Conservation (phyloP, 305 asterid genomes). For the Rubia balearica region DNA sequence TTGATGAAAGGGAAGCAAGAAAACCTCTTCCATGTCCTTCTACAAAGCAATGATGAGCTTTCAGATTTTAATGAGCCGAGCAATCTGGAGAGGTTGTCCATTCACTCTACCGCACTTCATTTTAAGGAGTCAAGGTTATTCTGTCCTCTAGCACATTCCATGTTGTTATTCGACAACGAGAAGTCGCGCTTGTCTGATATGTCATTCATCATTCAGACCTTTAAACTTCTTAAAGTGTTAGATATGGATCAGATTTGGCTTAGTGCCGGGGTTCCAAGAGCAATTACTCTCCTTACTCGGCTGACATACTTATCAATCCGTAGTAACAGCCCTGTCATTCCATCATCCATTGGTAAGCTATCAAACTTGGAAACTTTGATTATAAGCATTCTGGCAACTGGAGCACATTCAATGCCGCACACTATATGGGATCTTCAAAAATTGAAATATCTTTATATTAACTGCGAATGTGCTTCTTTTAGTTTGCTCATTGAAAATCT, state of each 20-base stretch:
- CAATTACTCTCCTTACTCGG: background rate
- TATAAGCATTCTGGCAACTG: background rate
- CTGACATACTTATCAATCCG: too few relatives aligned
- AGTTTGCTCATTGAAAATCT: background rate
- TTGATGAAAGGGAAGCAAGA: background rate
- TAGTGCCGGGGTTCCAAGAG: background rate
- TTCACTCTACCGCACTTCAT: background rate
- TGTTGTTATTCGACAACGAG: background rate
- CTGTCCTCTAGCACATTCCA: background rate
- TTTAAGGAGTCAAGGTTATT: background rate
- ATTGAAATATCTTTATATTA: background rate
- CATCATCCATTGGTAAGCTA: too few relatives aligned
- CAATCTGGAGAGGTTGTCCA: background rate
- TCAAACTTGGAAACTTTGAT: too few relatives aligned
- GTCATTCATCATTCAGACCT: background rate
- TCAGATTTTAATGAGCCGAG: background rate
- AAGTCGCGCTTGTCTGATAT: background rate
- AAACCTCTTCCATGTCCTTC: background rate
- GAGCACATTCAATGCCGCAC: background rate
- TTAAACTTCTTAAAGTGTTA: background rate
- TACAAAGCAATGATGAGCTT: background rate
- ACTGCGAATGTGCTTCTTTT: background rate
- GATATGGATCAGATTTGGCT: background rate
- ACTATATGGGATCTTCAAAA: background rate
- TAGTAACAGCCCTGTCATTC: too few relatives aligned